These are phyloP conservation scores for Entelexis sorbosivorans DNA, from an alignment of 1,139 yeast genomes.

Conservation along the genomic window DNA sequence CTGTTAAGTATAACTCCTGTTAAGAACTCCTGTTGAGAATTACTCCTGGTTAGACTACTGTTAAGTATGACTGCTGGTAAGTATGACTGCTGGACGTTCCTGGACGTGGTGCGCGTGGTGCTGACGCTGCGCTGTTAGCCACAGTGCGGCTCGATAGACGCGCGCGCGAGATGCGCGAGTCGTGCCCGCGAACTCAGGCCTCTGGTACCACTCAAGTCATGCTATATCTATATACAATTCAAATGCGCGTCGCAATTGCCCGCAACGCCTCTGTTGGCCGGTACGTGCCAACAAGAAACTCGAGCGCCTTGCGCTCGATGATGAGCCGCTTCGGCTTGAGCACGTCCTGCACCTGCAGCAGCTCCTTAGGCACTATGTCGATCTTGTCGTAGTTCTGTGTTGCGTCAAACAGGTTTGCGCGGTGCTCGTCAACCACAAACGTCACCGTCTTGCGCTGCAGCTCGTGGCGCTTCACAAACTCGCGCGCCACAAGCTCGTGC, in stretches of 20 bases:
- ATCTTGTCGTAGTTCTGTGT: constrained; percentile 44
- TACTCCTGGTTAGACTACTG: too few species aligned
- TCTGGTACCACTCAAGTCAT: too few species aligned
- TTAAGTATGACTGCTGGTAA: too few species aligned
- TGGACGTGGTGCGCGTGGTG: too few species aligned
- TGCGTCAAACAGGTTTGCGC: constrained; percentile 43
- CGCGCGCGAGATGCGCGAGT: too few species aligned
- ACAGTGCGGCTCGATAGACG: too few species aligned
- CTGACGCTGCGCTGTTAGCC: too few species aligned
- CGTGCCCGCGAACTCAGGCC: too few species aligned
- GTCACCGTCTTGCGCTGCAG: constrained; percentile 48
- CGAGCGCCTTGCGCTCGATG: constrained; percentile 64
- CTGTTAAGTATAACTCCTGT: too few species aligned
- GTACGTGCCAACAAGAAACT: constrained; percentile 31
- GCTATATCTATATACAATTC: background rate
- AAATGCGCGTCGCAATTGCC: constrained; percentile 9
- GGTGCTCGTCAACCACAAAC: constrained; percentile 51
- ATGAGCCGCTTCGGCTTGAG: constrained; percentile 69
- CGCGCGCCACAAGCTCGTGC: constrained; percentile 43
- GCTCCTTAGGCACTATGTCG: constrained; percentile 62
- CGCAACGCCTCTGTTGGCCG: constrained; percentile 12
- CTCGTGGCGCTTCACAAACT: constrained; percentile 49
- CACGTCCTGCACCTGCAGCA: constrained; percentile 72
- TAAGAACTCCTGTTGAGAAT: too few species aligned
- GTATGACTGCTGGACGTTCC: too few species aligned